phyloP scores from a whole-genome alignment of 1,139 yeast genomes.

The Pichia inconspicua region DNA sequence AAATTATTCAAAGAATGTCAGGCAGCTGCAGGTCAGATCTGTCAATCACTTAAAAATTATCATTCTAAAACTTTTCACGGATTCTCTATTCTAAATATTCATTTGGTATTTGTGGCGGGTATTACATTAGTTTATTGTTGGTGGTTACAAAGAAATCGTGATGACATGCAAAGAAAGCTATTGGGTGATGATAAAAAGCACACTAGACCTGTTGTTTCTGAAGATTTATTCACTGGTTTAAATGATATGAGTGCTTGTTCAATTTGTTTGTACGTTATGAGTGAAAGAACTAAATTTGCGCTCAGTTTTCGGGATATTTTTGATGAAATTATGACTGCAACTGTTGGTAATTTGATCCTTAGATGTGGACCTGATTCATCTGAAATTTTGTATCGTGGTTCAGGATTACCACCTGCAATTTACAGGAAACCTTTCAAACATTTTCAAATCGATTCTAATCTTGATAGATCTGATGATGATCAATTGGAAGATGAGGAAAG shows the following conservation, averaged over 20 bases:
- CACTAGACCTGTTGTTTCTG: constrained; percentile 46
- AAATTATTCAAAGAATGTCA: constrained; percentile 52
- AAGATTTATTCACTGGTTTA: constrained; percentile 40
- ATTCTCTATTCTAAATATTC: constrained; percentile 53
- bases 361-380: constrained; percentile 51
- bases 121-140: constrained; percentile 52
- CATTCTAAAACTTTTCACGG: constrained; percentile 51
- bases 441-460: constrained; percentile 27
- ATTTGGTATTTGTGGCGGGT: constrained; percentile 56
- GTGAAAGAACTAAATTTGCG: constrained; percentile 54
- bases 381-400: constrained; percentile 33
- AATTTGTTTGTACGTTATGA: constrained; percentile 49
- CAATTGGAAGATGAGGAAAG: constrained; percentile 38
- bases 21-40: constrained; percentile 57
- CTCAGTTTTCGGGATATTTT: constrained; percentile 51
- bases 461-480: constrained; percentile 34
- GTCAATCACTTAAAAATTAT: constrained; percentile 49
- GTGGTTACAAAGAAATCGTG: constrained; percentile 51
- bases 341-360: constrained; percentile 44
- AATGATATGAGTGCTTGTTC: constrained; percentile 56
- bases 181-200: constrained; percentile 46
- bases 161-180: constrained; percentile 38
- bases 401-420: constrained; percentile 50
- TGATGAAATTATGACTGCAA: constrained; percentile 52
- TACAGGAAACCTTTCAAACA: constrained; percentile 34